phyloP scores from a whole-genome alignment of 2,329 filamentous ascomycete genomes.

The Colletotrichum limetticola region DNA sequence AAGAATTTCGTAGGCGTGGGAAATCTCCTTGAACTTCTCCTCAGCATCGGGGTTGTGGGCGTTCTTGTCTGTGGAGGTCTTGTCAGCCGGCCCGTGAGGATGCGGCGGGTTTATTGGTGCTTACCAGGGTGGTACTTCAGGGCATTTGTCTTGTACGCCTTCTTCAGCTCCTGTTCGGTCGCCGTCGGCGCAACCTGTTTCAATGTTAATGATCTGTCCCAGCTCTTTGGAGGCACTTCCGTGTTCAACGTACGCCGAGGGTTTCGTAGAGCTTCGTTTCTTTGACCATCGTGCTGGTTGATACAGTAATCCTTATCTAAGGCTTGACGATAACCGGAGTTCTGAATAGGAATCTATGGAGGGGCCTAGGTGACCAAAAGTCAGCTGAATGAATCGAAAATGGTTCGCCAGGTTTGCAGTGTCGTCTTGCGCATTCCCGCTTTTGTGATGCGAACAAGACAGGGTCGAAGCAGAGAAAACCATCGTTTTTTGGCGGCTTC shows the following conservation, averaged over 20 bases:
- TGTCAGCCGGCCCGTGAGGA: conserved; percentile 1
- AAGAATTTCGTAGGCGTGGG: conserved; percentile 94
- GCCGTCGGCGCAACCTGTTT: conserved; percentile 79
- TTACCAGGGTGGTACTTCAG: conserved; percentile 87
- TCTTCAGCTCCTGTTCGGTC: conserved; percentile 88
- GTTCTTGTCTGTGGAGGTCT: conserved; percentile 83
- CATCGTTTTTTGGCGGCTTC: not conserved
- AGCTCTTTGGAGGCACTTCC: not conserved
- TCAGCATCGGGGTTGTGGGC: conserved; percentile 90
- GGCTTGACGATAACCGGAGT: conserved; percentile 4
- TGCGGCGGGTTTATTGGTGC: conserved; percentile 41
- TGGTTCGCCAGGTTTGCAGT: not conserved
- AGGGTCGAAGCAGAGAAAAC: not conserved
- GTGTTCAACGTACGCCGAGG: conserved; percentile 71
- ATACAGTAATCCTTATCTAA: conserved; percentile 25
- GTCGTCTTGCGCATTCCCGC: not conserved
- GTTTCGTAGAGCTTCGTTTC: conserved; percentile 84
- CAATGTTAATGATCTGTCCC: not conserved
- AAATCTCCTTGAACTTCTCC: conserved; percentile 98
- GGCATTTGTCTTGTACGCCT: conserved; percentile 86
- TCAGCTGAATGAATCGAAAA: conserved; percentile 11
- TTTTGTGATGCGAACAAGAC: not conserved
- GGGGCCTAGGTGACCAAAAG: conserved; percentile 14
- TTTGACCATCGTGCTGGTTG: conserved; percentile 71
- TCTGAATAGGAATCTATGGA: conserved; percentile 19